phyloP scores from a whole-genome alignment of 441 rosid genomes.

The Viola pubescens region DNA sequence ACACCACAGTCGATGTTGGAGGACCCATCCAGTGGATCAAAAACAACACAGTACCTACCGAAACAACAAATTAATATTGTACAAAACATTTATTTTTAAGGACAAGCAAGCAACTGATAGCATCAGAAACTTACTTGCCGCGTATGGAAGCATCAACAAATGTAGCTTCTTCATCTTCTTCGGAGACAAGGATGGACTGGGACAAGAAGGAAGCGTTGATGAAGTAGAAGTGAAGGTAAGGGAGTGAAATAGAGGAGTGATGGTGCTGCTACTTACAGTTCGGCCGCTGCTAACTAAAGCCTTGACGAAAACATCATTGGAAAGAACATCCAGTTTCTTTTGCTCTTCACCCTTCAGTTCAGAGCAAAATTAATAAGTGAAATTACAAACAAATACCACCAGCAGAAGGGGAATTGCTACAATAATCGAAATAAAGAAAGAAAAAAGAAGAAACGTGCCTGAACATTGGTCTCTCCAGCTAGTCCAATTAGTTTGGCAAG shows the following conservation, averaged over 20 bases:
- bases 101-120: conserved; percentile 6
- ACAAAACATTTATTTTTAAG: neutral
- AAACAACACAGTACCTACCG: conserved; percentile 80
- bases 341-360: conserved; percentile 83
- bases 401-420: neutral
- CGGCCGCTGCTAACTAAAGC: conserved; percentile 97
- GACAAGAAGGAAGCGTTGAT: conserved; percentile 13
- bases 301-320: conserved; percentile 86
- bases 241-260: neutral
- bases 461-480: conserved; percentile 94
- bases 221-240: no score
- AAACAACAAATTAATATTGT: neutral
- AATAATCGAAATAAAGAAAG: neutral
- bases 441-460: conserved; percentile 36
- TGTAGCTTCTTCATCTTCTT: conserved; percentile 94
- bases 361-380: neutral
- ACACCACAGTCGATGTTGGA: conserved; percentile 98
- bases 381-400: neutral
- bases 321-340: conserved; percentile 93
- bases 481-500: conserved; percentile 92
- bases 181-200: conserved; percentile 93
- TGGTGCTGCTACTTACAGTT: conserved; percentile 46
- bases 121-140: conserved; percentile 47
- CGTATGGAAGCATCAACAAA: conserved; percentile 68
- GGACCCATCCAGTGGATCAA: conserved; percentile 97